phyloP scores from a whole-genome alignment of 139 green algal species.

The Chlorella sp. region DNA sequence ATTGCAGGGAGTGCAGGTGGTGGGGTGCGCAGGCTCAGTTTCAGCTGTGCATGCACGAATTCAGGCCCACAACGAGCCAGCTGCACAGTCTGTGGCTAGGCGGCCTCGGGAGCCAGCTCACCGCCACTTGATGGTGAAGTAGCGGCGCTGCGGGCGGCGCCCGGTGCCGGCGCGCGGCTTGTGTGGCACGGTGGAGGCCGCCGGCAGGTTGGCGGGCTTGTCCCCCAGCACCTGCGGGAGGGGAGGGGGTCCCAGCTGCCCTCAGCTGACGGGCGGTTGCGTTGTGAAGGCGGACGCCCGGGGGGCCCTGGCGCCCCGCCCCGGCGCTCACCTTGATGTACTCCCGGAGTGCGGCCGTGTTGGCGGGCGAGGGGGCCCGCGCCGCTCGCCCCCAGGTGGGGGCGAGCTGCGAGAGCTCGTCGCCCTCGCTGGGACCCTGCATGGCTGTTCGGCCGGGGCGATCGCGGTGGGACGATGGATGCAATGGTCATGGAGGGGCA shows the following conservation, averaged over 20 bases:
- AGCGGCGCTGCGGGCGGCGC: conserved; percentile 18
- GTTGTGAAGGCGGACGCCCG: neutral
- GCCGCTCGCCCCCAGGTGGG: conserved; percentile 2
- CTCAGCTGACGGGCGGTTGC: neutral
- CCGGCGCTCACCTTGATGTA: conserved; percentile 30
- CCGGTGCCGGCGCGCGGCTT: conserved; percentile 20
- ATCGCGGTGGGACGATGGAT: too few species aligned
- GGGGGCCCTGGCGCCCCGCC: too few species aligned
- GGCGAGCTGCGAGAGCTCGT: conserved; percentile 28
- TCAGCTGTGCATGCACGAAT: too few species aligned
- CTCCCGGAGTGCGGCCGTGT: conserved; percentile 25
- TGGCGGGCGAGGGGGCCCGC: neutral
- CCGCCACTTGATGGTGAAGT: conserved; percentile 31
- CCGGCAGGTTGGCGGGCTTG: conserved; percentile 8
- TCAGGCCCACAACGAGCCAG: too few species aligned
- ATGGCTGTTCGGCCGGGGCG: too few species aligned
- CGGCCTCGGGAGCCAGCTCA: neutral
- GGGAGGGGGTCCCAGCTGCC: neutral
- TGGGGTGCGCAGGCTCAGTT: too few species aligned
- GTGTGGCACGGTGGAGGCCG: neutral
- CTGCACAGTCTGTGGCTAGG: neutral
- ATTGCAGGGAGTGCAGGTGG: too few species aligned
- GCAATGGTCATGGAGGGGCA: too few species aligned
- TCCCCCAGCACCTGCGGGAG: conserved; percentile 4
- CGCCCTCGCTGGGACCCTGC: conserved; percentile 5